phyloP scores from a whole-genome alignment of 176 grass and related monocot genomes.

The Miscanthus lutarioriparius region DNA sequence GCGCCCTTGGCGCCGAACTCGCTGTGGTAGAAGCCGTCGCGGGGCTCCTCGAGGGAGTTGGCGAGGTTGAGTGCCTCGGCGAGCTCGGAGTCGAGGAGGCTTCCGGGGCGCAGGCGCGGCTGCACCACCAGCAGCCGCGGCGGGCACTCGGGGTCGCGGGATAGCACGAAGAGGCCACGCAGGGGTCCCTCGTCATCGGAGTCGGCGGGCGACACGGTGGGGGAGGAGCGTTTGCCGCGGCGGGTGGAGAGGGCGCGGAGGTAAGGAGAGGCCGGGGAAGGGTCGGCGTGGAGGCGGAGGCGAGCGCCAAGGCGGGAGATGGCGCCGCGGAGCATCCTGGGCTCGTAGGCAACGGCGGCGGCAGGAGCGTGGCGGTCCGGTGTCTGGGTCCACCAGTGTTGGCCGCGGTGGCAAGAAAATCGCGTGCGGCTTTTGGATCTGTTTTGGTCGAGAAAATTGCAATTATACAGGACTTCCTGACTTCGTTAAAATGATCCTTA shows the following conservation, averaged over 20 bases:
- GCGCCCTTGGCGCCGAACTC: conserved; percentile 45
- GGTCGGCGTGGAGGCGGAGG: conserved; percentile 10
- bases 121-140: conserved; percentile 83
- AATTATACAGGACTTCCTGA: no score
- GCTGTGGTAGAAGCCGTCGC: conserved; percentile 69
- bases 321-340: conserved; percentile 52
- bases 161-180: conserved; percentile 59
- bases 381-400: conserved; percentile 5
- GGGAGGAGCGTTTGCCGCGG: conserved; percentile 44
- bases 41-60: conserved; percentile 83
- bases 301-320: conserved; percentile 33
- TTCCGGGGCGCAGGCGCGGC: conserved; percentile 75
- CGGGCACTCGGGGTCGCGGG: conserved; percentile 50
- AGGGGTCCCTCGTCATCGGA: conserved; percentile 40
- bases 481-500: no score
- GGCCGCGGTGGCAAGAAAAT: background rate
- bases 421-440: no score
- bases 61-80: conserved; percentile 90
- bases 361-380: background rate
- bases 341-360: background rate
- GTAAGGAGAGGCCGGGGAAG: conserved; percentile 7
- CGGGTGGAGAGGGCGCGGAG: conserved; percentile 46
- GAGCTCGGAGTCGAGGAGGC: conserved; percentile 77
- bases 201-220: conserved; percentile 36
- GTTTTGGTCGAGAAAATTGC: no score